Conservation (phyloP, 495 filamentous ascomycete species). For the Lophiostoma macrostomum region DNA sequence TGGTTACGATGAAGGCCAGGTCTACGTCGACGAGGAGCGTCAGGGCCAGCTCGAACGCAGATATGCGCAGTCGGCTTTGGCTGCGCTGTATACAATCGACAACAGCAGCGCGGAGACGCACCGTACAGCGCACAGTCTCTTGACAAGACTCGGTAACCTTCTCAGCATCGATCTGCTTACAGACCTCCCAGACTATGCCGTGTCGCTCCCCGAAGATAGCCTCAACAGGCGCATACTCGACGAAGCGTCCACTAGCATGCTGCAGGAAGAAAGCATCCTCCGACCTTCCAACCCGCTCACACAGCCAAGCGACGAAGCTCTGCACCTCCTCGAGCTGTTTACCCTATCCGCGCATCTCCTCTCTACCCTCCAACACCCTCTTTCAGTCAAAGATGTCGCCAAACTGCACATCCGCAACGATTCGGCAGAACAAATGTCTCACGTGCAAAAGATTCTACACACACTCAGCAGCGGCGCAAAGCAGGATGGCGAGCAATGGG, state of each 20-base stretch:
- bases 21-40: constrained; percentile 52
- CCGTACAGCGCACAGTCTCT: constrained; percentile 59
- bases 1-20: constrained; percentile 54
- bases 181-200: constrained; percentile 39
- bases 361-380: constrained; percentile 55
- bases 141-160: constrained; percentile 58
- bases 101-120: constrained; percentile 58
- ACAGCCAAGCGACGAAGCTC: constrained; percentile 55
- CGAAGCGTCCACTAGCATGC: constrained; percentile 45
- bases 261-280: constrained; percentile 58
- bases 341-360: constrained; percentile 67
- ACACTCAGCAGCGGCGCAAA: constrained; percentile 48
- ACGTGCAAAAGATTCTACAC: constrained; percentile 62
- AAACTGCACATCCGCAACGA: constrained; percentile 57
- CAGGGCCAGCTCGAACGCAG: constrained; percentile 53
- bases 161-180: constrained; percentile 55
- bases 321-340: constrained; percentile 63
- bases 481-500: constrained; percentile 68
- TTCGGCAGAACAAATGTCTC: constrained; percentile 62
- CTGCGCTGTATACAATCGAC: constrained; percentile 66
- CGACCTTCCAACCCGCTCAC: constrained; percentile 64
- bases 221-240: constrained; percentile 39
- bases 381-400: constrained; percentile 57
- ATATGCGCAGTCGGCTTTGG: constrained; percentile 72
- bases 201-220: constrained; percentile 33